These are phyloP conservation scores for bread wheat (Triticum aestivum) DNA, from an alignment of 176 grass and related monocot genomes.

Conservation along the genomic window IWGSC_CS_RefSeq_v2.1 NC_057814.1:540752305-540752804, in stretches of 20 bases:
- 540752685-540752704: neutral
- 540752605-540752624: conserved; percentile 21
- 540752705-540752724: conserved; percentile 1
- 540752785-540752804: neutral
- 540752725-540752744: neutral
- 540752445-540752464: conserved; percentile 47
- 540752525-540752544: conserved; percentile 66
- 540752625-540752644: neutral
- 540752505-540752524: conserved; percentile 79
- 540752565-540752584: conserved; percentile 50
- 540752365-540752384: conserved; percentile 55
- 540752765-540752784: neutral
- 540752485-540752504: conserved; percentile 56
- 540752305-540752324: conserved; percentile 69
- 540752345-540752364: conserved; percentile 91
- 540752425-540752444: neutral
- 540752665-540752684: neutral
- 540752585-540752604: neutral
- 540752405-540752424: neutral
- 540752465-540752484: conserved; percentile 74
- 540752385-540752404: neutral
- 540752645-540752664: neutral
- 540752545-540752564: conserved; percentile 60
- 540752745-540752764: neutral
- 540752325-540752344: conserved; percentile 74